phyloP scores from a whole-genome alignment of 495 filamentous ascomycete species.

The Mytilinidion resinicola region DNA sequence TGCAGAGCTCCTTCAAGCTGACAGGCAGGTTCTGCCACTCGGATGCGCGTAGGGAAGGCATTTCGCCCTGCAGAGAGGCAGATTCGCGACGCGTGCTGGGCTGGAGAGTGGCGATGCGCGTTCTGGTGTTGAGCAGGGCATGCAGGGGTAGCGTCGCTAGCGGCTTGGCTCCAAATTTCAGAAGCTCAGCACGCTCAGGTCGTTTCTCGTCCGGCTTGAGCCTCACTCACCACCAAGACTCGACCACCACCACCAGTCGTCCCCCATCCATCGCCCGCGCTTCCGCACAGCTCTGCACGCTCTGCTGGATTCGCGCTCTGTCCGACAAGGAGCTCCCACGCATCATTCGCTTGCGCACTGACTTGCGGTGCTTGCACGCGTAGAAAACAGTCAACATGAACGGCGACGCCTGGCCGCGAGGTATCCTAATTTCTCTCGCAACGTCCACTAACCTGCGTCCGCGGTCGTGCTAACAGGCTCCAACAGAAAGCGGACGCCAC shows the following conservation, averaged over 20 bases:
- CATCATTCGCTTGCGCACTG: neutral
- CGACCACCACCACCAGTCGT: too few relatives aligned
- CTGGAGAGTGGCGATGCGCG: neutral
- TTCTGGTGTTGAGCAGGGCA: too few relatives aligned
- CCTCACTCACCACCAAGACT: too few relatives aligned
- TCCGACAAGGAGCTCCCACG: too few relatives aligned
- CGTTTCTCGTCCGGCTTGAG: too few relatives aligned
- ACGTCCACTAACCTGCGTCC: conserved; percentile 7
- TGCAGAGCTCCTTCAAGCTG: conserved; percentile 73
- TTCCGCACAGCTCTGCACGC: too few relatives aligned
- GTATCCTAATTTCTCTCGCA: conserved; percentile 49
- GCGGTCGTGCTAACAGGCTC: conserved; percentile 25
- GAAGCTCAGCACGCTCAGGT: too few relatives aligned
- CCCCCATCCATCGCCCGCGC: too few relatives aligned
- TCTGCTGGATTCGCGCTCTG: too few relatives aligned
- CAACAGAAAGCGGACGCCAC: conserved; percentile 57
- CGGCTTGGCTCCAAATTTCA: too few relatives aligned
- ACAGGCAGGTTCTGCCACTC: conserved; percentile 81
- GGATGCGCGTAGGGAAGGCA: conserved; percentile 25
- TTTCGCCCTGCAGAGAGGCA: neutral
- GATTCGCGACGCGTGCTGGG: neutral
- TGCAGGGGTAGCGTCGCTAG: too few relatives aligned
- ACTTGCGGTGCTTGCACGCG: neutral
- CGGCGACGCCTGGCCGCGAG: conserved; percentile 76
- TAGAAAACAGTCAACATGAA: conserved; percentile 56